A percentile compares a stretch with the other conserved stretches of the same genome.
Conservation (phyloP, 2,329 filamentous ascomycete species). For the Tolypocladium paradoxum region DNA sequence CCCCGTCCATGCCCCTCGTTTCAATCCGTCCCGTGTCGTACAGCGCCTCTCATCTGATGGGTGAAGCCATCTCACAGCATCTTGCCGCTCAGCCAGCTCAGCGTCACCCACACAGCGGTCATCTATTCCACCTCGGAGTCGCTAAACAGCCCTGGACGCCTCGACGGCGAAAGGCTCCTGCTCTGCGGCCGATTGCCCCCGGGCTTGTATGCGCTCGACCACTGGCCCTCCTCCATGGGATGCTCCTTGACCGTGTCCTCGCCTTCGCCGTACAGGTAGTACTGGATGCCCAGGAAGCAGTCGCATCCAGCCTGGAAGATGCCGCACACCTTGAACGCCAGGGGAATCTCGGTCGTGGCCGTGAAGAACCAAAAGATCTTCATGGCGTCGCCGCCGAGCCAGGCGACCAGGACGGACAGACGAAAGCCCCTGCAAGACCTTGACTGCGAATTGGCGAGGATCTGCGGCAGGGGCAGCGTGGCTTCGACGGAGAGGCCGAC, state of each 20-base stretch:
- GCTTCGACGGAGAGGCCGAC: slow-evolving; percentile 72
- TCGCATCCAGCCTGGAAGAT: slow-evolving; percentile 74
- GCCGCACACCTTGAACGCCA: slow-evolving; percentile 73
- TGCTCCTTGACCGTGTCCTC: slow-evolving; percentile 27
- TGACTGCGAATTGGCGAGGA: slow-evolving; percentile 57
- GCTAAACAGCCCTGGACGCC: slow-evolving; percentile 25
- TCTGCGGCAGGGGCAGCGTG: slow-evolving; percentile 70
- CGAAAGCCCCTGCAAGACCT: slow-evolving; percentile 70
- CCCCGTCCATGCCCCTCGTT: background rate
- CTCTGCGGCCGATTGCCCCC: slow-evolving; percentile 16
- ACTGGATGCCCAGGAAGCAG: slow-evolving; percentile 62
- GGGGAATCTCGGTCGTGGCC: slow-evolving; percentile 56
- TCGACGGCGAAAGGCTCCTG: slow-evolving; percentile 27
- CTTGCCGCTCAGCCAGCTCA: slow-evolving; percentile 2
- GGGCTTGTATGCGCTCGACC: slow-evolving; percentile 19
- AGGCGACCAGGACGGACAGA: slow-evolving; percentile 63
- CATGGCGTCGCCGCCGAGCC: slow-evolving; percentile 72
- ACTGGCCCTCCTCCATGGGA: slow-evolving; percentile 21
- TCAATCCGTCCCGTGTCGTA: background rate
- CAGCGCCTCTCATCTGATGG: background rate
- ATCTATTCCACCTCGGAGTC: slow-evolving; percentile 21
- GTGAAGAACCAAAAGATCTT: slow-evolving; percentile 85
- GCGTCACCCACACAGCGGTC: slow-evolving; percentile 2
- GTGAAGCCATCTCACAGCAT: background rate
- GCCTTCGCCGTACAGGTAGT: slow-evolving; percentile 55